Evolutionary conservation across 169 alveolate species (phyloP).

Genomic region (Cryptosporidium xiaoi): DNA sequence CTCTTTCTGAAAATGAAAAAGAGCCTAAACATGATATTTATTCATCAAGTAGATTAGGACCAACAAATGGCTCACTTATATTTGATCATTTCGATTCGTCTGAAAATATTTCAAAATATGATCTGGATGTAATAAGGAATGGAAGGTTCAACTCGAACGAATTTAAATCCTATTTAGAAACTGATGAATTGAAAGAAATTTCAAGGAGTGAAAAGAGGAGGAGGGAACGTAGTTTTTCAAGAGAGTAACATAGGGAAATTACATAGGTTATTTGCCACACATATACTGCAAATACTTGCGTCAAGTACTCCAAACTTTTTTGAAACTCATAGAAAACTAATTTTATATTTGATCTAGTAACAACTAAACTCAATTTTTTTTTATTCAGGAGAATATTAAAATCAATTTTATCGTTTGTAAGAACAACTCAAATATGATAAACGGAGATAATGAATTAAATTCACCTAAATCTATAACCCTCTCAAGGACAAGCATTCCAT

Average conservation of each 20-base stretch:
- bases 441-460: neutral
- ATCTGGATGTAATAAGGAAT: too few species aligned
- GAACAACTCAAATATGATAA: neutral
- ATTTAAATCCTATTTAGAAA: too few species aligned
- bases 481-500: conserved; percentile 8
- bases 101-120: too few species aligned
- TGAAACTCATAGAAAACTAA: neutral
- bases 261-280: too few species aligned
- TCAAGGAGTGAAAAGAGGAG: too few species aligned
- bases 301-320: neutral
- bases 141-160: too few species aligned
- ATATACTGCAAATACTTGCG: neutral
- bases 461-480: conserved; percentile 15
- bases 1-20: neutral
- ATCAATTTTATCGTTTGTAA: conserved; percentile 6
- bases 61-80: too few species aligned
- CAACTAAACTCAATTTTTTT: neutral
- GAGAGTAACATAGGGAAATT: too few species aligned
- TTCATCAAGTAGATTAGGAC: too few species aligned
- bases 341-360: neutral
- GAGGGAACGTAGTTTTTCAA: too few species aligned
- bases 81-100: too few species aligned
- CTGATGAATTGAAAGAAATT: too few species aligned
- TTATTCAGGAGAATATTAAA: neutral
- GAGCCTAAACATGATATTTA: neutral